Conservation (phyloP, 2,329 filamentous ascomycete genomes). For the Thermothelomyces thermophilus region DNA sequence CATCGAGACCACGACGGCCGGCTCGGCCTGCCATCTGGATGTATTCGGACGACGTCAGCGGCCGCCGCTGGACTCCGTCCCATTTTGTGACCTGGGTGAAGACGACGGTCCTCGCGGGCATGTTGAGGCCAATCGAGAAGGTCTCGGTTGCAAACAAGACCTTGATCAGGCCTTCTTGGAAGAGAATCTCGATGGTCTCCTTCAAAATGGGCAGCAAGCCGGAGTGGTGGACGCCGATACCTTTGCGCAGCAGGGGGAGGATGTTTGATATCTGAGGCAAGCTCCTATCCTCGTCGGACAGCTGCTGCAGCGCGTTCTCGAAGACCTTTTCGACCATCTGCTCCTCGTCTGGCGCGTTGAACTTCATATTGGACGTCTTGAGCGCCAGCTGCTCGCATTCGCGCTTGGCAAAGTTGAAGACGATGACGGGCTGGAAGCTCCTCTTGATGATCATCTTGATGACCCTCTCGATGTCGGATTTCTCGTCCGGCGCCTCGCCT, state of each 20-base stretch:
- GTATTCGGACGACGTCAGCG: conserved; percentile 91
- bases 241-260: conserved; percentile 77
- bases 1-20: conserved; percentile 92
- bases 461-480: conserved; percentile 91
- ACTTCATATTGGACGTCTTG: conserved; percentile 76
- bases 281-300: conserved; percentile 84
- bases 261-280: conserved; percentile 89
- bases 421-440: conserved; percentile 95
- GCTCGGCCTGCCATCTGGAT: conserved; percentile 98
- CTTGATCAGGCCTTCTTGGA: conserved; percentile 97
- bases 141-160: conserved; percentile 97
- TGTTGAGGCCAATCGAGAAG: conserved; percentile 97
- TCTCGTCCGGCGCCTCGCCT: conserved; percentile 57
- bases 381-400: conserved; percentile 90
- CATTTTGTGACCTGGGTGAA: conserved; percentile 96
- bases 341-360: conserved; percentile 96
- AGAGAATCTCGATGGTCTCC: conserved; percentile 97
- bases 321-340: conserved; percentile 93
- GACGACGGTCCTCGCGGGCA: conserved; percentile 99
- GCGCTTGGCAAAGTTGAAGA: conserved; percentile 98
- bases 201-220: conserved; percentile 92
- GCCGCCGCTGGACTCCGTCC: conserved; percentile 73
- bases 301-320: conserved; percentile 80
- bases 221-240: conserved; percentile 96
- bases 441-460: conserved; percentile 98